Conservation (phyloP, 768 basidiomycete genomes). For the Gymnopilus dilepis region DNA sequence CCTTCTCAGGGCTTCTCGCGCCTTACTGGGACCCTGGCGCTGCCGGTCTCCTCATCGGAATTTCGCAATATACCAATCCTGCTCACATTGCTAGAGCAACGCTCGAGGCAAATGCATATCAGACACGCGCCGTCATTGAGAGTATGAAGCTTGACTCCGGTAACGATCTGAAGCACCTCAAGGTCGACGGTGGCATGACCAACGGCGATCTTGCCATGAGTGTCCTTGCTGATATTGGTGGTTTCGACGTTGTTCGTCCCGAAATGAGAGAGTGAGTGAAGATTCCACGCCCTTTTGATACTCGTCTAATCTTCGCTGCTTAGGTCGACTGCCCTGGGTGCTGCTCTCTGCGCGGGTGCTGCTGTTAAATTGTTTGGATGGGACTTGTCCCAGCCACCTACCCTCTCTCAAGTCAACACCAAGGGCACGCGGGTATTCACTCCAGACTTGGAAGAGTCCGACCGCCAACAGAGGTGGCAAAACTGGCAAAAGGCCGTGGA, state of each 20-base stretch:
- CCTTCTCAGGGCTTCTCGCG: conserved; percentile 93
- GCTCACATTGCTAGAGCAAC: conserved; percentile 95
- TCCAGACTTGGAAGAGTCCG: conserved; percentile 55
- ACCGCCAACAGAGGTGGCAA: conserved; percentile 69
- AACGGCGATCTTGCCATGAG: conserved; percentile 91
- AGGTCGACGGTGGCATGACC: conserved; percentile 99
- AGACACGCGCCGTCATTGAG: conserved; percentile 93
- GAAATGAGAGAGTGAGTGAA: conserved; percentile 91
- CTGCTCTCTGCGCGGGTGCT: conserved; percentile 90
- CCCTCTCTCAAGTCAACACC: conserved; percentile 86
- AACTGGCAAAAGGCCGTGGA: conserved; percentile 92
- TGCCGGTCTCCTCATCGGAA: conserved; percentile 82
- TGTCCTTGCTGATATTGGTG: conserved; percentile 87
- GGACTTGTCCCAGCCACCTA: conserved; percentile 85
- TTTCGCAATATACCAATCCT: conserved; percentile 89
- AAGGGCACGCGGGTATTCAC: conserved; percentile 76
- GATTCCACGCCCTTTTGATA: neutral
- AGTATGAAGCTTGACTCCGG: conserved; percentile 94
- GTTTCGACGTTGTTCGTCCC: conserved; percentile 89
- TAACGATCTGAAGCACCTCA: conserved; percentile 79
- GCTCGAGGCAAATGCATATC: conserved; percentile 95
- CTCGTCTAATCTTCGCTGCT: conserved; percentile 1
- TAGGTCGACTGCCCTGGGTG: conserved; percentile 94
- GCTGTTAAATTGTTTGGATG: conserved; percentile 91
- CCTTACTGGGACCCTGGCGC: conserved; percentile 98